Percentiles rank a stretch among this genome's conserved stretches.
Evolutionary conservation across 1,284 basidiomycete genomes (phyloP).

Genomic region (Fomitopsis pinicola): DNA sequence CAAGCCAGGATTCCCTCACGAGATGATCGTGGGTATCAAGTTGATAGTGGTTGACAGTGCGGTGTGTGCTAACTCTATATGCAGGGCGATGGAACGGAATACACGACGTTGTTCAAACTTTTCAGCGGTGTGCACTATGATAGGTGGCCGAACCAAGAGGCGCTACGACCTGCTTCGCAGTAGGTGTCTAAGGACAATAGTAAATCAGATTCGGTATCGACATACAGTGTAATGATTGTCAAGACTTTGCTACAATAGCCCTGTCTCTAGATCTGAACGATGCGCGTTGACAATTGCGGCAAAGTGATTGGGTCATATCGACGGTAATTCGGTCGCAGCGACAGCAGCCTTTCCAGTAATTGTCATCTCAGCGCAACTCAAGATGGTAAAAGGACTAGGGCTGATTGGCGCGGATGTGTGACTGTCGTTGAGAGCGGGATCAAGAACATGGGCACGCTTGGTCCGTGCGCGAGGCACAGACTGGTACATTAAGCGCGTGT

Average conservation of each 20-base stretch:
- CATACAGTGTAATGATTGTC: no score
- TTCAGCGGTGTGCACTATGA: slow-evolving; percentile 8
- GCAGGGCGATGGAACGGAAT: slow-evolving; percentile 12
- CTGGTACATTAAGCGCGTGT: slow-evolving; percentile 8
- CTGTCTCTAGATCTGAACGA: no score
- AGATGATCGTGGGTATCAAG: slow-evolving; percentile 33
- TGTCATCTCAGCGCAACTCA: no score
- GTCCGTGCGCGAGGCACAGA: slow-evolving; percentile 18
- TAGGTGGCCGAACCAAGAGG: slow-evolving; percentile 13
- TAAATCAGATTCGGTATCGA: background rate
- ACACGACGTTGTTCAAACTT: slow-evolving; percentile 1
- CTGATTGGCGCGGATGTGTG: no score
- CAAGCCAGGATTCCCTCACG: slow-evolving; percentile 39
- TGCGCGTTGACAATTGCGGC: no score
- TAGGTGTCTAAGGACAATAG: no score
- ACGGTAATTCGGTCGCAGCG: no score
- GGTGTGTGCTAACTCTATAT: background rate
- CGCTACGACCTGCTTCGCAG: slow-evolving; percentile 8
- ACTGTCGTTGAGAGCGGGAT: background rate
- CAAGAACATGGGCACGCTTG: slow-evolving; percentile 1
- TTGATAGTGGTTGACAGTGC: background rate
- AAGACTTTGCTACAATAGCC: no score
- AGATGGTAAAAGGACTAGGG: no score
- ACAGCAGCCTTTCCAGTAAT: no score
- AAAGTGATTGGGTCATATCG: no score